Conservation (phyloP, 2,329 filamentous ascomycete genomes). For the Hypoxylon sp. region DNA sequence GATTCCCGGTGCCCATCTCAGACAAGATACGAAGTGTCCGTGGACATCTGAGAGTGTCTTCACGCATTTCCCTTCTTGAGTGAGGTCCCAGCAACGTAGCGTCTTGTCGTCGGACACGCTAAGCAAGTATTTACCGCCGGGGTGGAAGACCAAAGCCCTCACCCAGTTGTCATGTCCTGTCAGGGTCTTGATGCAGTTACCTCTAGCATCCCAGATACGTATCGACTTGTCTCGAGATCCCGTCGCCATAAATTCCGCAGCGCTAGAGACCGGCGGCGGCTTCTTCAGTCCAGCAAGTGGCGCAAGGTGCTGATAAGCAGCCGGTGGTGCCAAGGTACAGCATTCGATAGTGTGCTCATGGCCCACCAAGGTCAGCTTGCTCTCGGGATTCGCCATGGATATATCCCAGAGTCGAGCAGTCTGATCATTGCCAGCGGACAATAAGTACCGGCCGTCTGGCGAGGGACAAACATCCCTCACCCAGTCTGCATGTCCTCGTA, state of each 20-base stretch:
- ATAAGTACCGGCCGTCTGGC: conserved; percentile 82
- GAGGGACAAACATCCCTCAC: conserved; percentile 89
- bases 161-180: conserved; percentile 96
- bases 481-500: conserved; percentile 88
- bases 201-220: conserved; percentile 86
- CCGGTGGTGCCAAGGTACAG: conserved; percentile 84
- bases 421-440: conserved; percentile 86
- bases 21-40: conserved; percentile 84
- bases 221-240: conserved; percentile 92
- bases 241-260: conserved; percentile 89
- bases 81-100: conserved; percentile 91
- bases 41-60: conserved; percentile 83
- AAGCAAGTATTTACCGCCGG: conserved; percentile 89
- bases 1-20: conserved; percentile 86
- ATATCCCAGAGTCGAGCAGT: conserved; percentile 89
- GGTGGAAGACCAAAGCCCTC: conserved; percentile 86
- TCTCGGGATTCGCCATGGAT: conserved; percentile 73
- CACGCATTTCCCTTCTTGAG: conserved; percentile 90
- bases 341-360: conserved; percentile 91
- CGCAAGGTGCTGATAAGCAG: conserved; percentile 82
- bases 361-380: conserved; percentile 82
- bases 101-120: conserved; percentile 92
- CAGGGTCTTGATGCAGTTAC: conserved; percentile 85
- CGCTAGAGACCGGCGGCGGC: conserved; percentile 76
- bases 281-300: conserved; percentile 85